These are phyloP conservation scores for Stramenopiles sp. DNA, from an alignment of 352 stramenopile genomes.

Conservation along the genomic window DNA sequence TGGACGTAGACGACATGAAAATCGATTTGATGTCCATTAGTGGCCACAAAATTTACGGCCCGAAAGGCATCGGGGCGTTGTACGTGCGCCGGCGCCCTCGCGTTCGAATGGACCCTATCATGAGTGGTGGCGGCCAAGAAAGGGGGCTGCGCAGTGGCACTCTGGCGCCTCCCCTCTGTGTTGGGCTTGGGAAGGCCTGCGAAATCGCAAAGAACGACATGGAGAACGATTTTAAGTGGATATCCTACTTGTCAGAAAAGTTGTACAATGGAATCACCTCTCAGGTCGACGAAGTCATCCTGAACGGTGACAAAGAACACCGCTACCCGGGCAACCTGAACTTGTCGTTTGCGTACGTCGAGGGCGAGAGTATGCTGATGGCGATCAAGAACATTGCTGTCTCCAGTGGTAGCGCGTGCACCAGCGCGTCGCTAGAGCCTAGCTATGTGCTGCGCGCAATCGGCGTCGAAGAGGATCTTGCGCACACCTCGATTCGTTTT, in stretches of 20 bases:
- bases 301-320: constrained; percentile 82
- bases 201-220: constrained; percentile 79
- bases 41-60: constrained; percentile 95
- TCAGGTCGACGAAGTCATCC: constrained; percentile 66
- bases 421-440: constrained; percentile 84
- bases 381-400: constrained; percentile 96
- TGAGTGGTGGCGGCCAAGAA: constrained; percentile 93
- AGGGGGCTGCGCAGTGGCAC: constrained; percentile 79
- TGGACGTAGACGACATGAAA: constrained; percentile 94
- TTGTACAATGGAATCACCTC: constrained; percentile 59
- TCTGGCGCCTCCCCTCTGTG: constrained; percentile 42
- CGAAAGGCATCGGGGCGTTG: constrained; percentile 91
- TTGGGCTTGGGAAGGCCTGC: constrained; percentile 67
- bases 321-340: constrained; percentile 89
- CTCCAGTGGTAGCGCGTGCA: constrained; percentile 85
- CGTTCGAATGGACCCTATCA: constrained; percentile 88
- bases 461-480: constrained; percentile 93
- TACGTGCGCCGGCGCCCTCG: constrained; percentile 85
- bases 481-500: constrained; percentile 92
- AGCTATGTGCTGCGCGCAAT: constrained; percentile 95
- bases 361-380: constrained; percentile 98
- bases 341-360: constrained; percentile 96
- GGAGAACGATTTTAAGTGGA: constrained; percentile 78
- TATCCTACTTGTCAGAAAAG: constrained; percentile 78
- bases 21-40: constrained; percentile 96